Evolutionary conservation across 1,139 yeast species (phyloP).

Genomic region (Hanseniaspora uvarum): DNA sequence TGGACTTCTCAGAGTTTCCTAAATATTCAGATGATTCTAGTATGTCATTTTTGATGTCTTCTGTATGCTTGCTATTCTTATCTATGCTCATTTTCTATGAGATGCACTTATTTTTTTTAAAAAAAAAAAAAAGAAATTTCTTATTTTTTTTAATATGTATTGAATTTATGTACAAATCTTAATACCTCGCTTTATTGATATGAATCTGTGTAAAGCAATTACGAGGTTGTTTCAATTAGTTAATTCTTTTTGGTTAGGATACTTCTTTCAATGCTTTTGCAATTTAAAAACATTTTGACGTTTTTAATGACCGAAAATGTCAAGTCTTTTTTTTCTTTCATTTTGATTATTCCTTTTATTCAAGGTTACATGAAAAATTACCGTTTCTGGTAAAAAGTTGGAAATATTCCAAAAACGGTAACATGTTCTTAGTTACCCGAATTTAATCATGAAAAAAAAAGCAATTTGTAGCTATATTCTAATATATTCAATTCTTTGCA

Average conservation of each 20-base stretch:
- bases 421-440: background rate
- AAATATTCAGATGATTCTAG: constrained; percentile 49
- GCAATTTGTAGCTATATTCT: background rate
- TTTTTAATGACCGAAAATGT: too few relatives aligned
- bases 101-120: background rate
- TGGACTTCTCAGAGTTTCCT: constrained; percentile 55
- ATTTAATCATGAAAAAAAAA: too few relatives aligned
- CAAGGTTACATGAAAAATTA: background rate
- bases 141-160: background rate
- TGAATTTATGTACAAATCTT: background rate
- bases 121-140: too few relatives aligned
- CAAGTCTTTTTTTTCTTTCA: background rate
- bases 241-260: too few relatives aligned
- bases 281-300: too few relatives aligned
- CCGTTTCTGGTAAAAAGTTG: background rate
- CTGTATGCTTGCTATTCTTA: constrained; percentile 21
- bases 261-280: too few relatives aligned
- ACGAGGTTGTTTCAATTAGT: too few relatives aligned
- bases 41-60: constrained; percentile 43
- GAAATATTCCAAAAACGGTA: background rate
- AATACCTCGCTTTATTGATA: too few relatives aligned
- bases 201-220: too few relatives aligned
- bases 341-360: background rate
- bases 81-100: background rate
- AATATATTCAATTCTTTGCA: too few relatives aligned